Evolutionary conservation across 306 rosid genomes (phyloP).

Genomic region (Cucumis sativus): DNA sequence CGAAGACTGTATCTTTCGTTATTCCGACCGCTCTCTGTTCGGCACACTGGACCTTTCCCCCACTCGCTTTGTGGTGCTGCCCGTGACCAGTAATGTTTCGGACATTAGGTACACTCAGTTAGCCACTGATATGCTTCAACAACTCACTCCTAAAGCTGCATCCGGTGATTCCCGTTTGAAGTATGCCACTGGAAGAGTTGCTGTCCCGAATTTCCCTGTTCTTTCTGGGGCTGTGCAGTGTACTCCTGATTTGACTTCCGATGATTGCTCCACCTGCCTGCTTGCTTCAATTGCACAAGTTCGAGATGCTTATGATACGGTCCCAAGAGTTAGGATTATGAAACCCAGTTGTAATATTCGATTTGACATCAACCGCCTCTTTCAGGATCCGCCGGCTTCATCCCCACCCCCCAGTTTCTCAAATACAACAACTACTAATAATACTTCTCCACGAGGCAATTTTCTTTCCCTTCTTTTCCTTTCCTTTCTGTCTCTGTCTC

Average conservation of each 20-base stretch:
- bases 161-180: background rate
- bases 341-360: background rate
- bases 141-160: background rate
- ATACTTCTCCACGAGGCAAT: background rate
- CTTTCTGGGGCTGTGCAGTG: background rate
- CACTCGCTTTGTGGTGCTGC: background rate
- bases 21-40: background rate
- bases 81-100: background rate
- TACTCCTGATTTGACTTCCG: background rate
- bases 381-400: background rate
- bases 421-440: background rate
- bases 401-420: background rate
- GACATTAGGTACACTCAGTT: background rate
- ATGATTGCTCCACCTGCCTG: background rate
- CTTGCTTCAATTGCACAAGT: background rate
- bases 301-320: background rate
- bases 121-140: background rate
- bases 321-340: background rate
- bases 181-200: background rate
- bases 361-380: background rate
- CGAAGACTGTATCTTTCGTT: background rate
- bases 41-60: background rate
- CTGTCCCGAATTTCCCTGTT: background rate
- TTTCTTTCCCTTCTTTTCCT: background rate
- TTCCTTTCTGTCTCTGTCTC: too few relatives aligned